Evolutionary conservation across 2,329 filamentous ascomycete genomes (phyloP).

Genomic region (Teratosphaeria viscida): DNA sequence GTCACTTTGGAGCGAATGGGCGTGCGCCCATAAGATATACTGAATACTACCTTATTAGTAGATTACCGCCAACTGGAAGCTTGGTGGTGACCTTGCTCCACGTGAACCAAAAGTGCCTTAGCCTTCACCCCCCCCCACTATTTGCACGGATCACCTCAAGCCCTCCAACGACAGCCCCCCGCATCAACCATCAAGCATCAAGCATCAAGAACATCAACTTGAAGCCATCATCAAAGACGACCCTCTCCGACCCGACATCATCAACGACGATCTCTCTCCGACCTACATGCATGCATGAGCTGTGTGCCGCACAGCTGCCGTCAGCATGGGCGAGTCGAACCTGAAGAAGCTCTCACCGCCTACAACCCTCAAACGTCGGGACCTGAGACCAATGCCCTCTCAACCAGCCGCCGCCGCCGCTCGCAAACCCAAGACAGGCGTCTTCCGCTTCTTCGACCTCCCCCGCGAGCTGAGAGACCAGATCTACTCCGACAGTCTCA

Average conservation of each 20-base stretch:
- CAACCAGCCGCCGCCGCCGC: background rate
- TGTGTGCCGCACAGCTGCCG: background rate
- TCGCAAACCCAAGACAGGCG: background rate
- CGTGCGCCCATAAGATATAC: background rate
- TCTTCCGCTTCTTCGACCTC: slow-evolving; percentile 4
- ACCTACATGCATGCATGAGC: background rate
- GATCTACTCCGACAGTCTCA: slow-evolving; percentile 4
- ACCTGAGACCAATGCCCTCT: background rate
- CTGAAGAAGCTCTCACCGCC: background rate
- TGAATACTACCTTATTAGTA: background rate
- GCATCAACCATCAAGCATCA: background rate
- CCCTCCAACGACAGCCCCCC: background rate
- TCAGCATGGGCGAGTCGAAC: background rate
- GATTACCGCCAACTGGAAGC: background rate
- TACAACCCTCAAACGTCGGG: background rate
- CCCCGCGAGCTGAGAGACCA: slow-evolving; percentile 7
- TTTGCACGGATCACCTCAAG: background rate
- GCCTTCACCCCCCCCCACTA: background rate
- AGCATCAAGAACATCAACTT: background rate
- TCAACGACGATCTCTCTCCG: background rate
- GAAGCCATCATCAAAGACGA: background rate
- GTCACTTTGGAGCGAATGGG: background rate
- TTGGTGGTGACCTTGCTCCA: background rate
- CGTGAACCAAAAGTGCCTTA: background rate
- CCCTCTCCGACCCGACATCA: background rate